Conservation (phyloP, 1,284 basidiomycete species). For the Neonothopanus nambi region DNA sequence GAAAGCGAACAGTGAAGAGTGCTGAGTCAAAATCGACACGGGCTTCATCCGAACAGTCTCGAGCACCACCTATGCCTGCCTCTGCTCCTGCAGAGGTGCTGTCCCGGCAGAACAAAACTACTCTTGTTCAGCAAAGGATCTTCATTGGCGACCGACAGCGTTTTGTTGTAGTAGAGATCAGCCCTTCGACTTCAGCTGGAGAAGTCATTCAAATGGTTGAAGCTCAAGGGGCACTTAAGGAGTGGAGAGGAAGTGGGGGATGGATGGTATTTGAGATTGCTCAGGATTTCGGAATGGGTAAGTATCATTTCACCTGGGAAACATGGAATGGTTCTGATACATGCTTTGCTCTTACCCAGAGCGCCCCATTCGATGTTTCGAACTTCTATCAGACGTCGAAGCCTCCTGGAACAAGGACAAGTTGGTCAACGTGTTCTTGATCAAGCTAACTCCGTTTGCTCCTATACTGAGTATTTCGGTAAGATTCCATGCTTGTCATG, state of each 20-base stretch:
- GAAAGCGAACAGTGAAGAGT: slow-evolving; percentile 5
- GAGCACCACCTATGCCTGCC: slow-evolving; percentile 7
- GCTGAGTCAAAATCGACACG: neutral
- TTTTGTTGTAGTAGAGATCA: slow-evolving; percentile 69
- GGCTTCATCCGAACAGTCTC: slow-evolving; percentile 4
- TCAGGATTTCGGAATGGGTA: slow-evolving; percentile 85
- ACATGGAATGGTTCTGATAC: neutral
- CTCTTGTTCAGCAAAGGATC: slow-evolving; percentile 57
- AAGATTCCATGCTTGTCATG: slow-evolving; percentile 28
- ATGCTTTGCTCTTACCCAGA: slow-evolving; percentile 48
- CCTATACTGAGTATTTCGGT: slow-evolving; percentile 59
- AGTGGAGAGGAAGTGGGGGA: slow-evolving; percentile 53
- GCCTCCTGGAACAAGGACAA: slow-evolving; percentile 84
- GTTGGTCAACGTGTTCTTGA: slow-evolving; percentile 72
- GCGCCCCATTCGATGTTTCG: slow-evolving; percentile 83
- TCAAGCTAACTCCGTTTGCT: slow-evolving; percentile 71
- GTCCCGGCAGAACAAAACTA: slow-evolving; percentile 14
- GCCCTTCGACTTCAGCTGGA: slow-evolving; percentile 58
- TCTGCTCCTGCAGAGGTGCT: slow-evolving; percentile 19
- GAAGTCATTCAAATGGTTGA: slow-evolving; percentile 67
- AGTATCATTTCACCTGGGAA: slow-evolving; percentile 24
- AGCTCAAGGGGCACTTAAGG: slow-evolving; percentile 58
- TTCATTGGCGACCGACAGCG: slow-evolving; percentile 75
- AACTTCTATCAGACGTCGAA: slow-evolving; percentile 71
- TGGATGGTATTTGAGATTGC: slow-evolving; percentile 84